Evolutionary conservation across 306 rosid genomes (phyloP).

Genomic region (Alnus rubra): DNA sequence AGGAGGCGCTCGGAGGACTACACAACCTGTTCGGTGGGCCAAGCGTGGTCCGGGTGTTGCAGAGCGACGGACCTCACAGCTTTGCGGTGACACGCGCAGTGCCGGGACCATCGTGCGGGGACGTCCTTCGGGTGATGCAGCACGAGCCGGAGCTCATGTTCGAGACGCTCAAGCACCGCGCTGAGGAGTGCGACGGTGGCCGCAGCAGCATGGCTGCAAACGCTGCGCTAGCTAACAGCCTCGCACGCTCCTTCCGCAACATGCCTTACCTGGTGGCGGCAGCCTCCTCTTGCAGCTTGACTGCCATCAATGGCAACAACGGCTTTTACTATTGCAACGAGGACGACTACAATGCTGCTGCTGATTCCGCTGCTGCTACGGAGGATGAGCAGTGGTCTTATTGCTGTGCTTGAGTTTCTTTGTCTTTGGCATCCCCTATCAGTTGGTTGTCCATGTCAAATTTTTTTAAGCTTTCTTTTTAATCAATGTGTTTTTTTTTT

Average conservation of each 20-base stretch:
- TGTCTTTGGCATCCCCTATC: constrained; percentile 26
- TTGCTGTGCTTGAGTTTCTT: constrained; percentile 51
- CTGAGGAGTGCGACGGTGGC: constrained; percentile 49
- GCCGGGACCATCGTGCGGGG: constrained; percentile 78
- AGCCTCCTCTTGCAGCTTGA: constrained; percentile 47
- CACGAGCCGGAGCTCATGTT: constrained; percentile 98
- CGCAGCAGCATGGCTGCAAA: constrained; percentile 28
- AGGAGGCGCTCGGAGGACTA: constrained; percentile 98
- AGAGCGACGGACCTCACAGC: constrained; percentile 91
- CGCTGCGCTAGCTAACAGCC: constrained; percentile 43
- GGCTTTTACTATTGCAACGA: constrained; percentile 57
- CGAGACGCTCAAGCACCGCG: constrained; percentile 88
- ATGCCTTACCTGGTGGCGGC: constrained; percentile 67
- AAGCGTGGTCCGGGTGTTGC: constrained; percentile 81
- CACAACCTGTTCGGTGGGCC: constrained; percentile 97
- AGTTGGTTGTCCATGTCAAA: no score
- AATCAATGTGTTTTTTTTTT: background rate
- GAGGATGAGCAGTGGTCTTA: constrained; percentile 74
- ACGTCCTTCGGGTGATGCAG: constrained; percentile 97
- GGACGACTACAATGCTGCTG: constrained; percentile 45
- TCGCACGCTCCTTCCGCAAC: constrained; percentile 62
- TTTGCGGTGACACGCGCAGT: constrained; percentile 83
- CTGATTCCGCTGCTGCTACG: constrained; percentile 39
- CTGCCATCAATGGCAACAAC: constrained; percentile 47
- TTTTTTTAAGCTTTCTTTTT: background rate